Evolutionary conservation across 257 asterid species (phyloP).

Genomic region (Ehretia macrophylla): DNA sequence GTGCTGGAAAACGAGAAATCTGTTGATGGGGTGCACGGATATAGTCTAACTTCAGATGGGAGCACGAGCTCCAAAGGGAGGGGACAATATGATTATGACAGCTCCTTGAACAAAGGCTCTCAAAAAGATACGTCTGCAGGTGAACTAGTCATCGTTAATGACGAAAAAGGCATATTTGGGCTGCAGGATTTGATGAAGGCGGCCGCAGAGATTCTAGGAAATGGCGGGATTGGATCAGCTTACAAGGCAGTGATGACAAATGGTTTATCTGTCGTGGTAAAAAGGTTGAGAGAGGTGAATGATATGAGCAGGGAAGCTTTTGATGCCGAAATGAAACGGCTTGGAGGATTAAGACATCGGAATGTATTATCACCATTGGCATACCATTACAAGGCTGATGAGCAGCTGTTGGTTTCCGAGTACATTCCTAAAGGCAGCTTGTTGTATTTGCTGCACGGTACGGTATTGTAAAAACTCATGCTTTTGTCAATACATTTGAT

Average conservation of each 20-base stretch:
- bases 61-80: conserved; percentile 26
- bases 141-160: conserved; percentile 67
- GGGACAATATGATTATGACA: conserved; percentile 27
- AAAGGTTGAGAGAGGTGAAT: conserved; percentile 72
- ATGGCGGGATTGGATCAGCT: conserved; percentile 78
- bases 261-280: conserved; percentile 76
- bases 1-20: too few species aligned
- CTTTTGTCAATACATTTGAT: not conserved
- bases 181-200: conserved; percentile 92
- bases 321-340: conserved; percentile 57
- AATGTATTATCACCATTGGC: conserved; percentile 78
- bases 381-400: conserved; percentile 71
- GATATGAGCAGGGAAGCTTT: conserved; percentile 62
- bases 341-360: conserved; percentile 51
- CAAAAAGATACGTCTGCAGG: conserved; percentile 20
- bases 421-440: conserved; percentile 72
- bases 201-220: conserved; percentile 91
- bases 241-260: conserved; percentile 69
- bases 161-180: conserved; percentile 62
- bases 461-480: not conserved
- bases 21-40: conserved; percentile 43
- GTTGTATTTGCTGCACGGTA: conserved; percentile 72
- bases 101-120: conserved; percentile 27
- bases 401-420: conserved; percentile 75
- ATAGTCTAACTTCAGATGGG: too few species aligned